Evolutionary conservation across 108 stramenopile genomes (phyloP).

Genomic region (Cyclotella atomus): DNA sequence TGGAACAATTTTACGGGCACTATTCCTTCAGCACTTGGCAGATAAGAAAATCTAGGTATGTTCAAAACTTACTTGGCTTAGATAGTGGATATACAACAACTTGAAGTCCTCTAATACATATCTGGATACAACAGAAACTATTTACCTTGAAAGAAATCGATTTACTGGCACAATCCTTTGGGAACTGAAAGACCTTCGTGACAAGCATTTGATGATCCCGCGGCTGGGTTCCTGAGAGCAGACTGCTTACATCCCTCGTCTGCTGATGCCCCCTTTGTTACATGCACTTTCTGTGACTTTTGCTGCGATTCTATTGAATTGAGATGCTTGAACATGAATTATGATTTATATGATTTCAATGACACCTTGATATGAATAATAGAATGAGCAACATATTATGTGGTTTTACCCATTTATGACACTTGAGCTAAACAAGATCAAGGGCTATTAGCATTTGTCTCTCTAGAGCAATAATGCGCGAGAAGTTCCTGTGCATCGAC

Average conservation of each 20-base stretch:
- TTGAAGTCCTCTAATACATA: not conserved
- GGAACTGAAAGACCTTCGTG: slow-evolving; percentile 8
- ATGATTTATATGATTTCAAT: not conserved
- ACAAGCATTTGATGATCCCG: not conserved
- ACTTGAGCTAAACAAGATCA: too few species aligned
- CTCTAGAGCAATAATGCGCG: too few species aligned
- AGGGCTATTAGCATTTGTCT: too few species aligned
- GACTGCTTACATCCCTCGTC: not conserved
- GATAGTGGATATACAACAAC: not conserved
- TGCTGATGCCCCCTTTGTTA: not conserved
- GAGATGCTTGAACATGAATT: not conserved
- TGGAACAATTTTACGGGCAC: slow-evolving; percentile 20
- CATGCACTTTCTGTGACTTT: not conserved
- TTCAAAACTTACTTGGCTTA: too few species aligned
- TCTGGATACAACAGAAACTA: not conserved
- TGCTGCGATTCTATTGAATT: slow-evolving; percentile 2
- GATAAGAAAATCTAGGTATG: slow-evolving; percentile 1
- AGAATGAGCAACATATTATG: too few species aligned
- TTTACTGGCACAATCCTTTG: slow-evolving; percentile 13
- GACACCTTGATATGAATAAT: too few species aligned
- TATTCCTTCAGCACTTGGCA: slow-evolving; percentile 17
- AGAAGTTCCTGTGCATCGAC: too few species aligned
- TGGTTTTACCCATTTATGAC: too few species aligned
- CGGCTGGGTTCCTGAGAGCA: not conserved
- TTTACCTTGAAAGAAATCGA: slow-evolving; percentile 6